Base-by-base conservation (phyloP, 371 early-diverging fungal species). In the Mortierella sp. region DNA sequence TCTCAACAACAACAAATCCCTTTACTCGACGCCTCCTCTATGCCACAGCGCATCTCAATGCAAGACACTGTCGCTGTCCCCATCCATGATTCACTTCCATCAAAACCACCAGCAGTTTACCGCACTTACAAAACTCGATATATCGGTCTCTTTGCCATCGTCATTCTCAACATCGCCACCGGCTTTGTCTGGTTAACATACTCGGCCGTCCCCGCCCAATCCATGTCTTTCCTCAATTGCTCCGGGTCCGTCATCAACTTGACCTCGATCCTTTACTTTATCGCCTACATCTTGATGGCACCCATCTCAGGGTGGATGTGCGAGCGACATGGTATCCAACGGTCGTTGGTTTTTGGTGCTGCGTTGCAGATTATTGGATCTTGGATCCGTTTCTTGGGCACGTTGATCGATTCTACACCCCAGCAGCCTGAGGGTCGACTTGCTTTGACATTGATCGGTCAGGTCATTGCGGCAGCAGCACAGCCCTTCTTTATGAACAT, bases 401-500 rank as follows among this genome's bases (percentile, higher is more conserved):
- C 79, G 71, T 82, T 88, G 48, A 74, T 91, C 57, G 73, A 75
- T 24, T 44, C 89, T 82, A 63, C 80, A 77, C n/a, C 88, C 70
- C 31, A 83, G 83, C 50, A 89, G 88, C 34, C 89, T 87, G 50
- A 90, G 84, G 88, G 87, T n/a, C 82, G 87, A 26, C 52, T 86
- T 19, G 87, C 91, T 14, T 65, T 94, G 24, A 87, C 91, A 52
- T 87, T 93, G 84, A n/a, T 92, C 57, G 95, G 94, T 3, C 94
- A 94, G 80, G 83, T 92, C 21, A 78, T 95, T 45, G 91, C 91
- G 11, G 93, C 91, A 19, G 70, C 91, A 19, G 92, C 92, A n/a
- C 90, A 91, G 71, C 95, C 95, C 5, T 90, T 95, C 78, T 89
- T 93, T 45, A 77, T 94, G 45, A 92, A 94, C 60, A 89, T 90